Evolutionary conservation across 306 rosid species (phyloP), one percentile per base, ranked within the genome.

Genomic region (Lithocarpus polystachyus): DNA sequence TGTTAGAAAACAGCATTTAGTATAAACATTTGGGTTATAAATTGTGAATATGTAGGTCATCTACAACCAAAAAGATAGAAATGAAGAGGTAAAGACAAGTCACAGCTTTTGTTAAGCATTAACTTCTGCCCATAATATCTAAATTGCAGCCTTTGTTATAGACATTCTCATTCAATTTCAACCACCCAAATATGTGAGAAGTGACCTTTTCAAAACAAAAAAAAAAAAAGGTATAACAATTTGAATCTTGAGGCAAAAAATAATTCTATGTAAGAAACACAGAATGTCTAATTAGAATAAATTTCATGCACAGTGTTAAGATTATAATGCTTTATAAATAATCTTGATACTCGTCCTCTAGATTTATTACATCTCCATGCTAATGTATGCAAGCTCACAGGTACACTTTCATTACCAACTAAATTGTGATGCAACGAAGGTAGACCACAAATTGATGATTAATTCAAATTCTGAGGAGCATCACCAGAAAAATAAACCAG

Each of bases 1-100:
- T 92, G 82, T 60, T 54, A 14, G 19, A 1, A 83, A 77, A 72
- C 4, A 76, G 22, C 57, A 40, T 74, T 64, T 37, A 69, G n/a
- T 51, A 59, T 48, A 56, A 56, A 67, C 55, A 33, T 62, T 68
- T 31, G 24, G 75, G 56, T 73, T 73, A 28, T 68, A 71, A 12
- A 23, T 62, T 31, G 45, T 13, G 26, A 20, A 60, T 59, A 14
- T 14, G 45, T 48, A 54, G 31, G 17, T 68, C 74, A 33, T 55
- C 51, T 26, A 12, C 37, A 29, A 31, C 45, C 17, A 18, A 37
- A 51, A 48, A 67, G 45, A 23, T 31, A 31, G 65, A 55, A 43
- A 13, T 10, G 43, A 72, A 33, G 28, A 73, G 29, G 28, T 35
- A 56, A 24, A 17, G 17, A 33, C 40, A 54, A 73, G 23, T 72